Evolutionary conservation across 1,139 yeast genomes (phyloP).

Genomic region (Lodderomyces orthopsilosis): DNA sequence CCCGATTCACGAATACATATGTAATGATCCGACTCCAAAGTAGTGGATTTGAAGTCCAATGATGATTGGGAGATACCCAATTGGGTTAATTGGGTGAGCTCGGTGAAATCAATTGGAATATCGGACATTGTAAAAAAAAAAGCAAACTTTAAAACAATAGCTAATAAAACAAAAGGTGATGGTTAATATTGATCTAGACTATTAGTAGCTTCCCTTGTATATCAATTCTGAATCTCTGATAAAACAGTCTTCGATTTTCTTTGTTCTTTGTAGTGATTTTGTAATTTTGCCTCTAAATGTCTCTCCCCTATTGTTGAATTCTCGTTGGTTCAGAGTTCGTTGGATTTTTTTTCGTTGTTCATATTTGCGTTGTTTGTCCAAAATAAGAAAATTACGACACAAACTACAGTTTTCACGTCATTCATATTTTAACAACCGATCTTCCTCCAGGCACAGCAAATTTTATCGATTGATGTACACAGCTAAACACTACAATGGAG

Average conservation of each 20-base stretch:
- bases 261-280: neutral
- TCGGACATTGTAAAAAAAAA: constrained; percentile 39
- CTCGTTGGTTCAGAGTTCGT: neutral
- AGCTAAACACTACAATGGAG: constrained; percentile 31
- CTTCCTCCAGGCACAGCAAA: neutral
- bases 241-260: too few species aligned
- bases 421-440: neutral
- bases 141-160: neutral
- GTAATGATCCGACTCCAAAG: constrained; percentile 88
- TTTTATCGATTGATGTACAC: neutral
- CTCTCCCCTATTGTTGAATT: neutral
- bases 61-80: constrained; percentile 82
- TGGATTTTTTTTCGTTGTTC: neutral
- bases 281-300: neutral
- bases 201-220: neutral
- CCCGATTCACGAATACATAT: constrained; percentile 83
- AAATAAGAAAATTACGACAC: neutral
- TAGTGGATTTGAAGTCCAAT: constrained; percentile 89
- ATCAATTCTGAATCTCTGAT: too few species aligned
- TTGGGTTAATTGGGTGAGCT: constrained; percentile 81
- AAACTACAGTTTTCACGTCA: neutral
- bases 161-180: neutral
- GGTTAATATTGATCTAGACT: neutral
- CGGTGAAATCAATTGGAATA: constrained; percentile 95
- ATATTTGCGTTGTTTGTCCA: neutral